phyloP scores from a whole-genome alignment of 768 basidiomycete genomes.

The Boletus speciosus region DNA sequence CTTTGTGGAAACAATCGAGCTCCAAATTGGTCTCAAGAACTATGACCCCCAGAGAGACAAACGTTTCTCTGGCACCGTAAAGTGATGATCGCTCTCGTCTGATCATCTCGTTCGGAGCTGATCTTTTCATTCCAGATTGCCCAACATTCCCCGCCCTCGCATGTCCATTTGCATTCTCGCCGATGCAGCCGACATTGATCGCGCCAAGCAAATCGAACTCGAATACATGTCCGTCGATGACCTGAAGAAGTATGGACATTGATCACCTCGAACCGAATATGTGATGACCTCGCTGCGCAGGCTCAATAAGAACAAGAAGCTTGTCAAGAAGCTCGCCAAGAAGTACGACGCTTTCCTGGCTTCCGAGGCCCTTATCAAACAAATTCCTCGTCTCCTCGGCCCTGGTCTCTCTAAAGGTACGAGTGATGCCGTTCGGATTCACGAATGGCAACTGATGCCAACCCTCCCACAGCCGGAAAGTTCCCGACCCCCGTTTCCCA shows the following conservation, averaged over 20 bases:
- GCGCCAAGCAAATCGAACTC: constrained; percentile 95
- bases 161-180: constrained; percentile 99
- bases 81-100: constrained; percentile 45
- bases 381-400: constrained; percentile 98
- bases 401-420: constrained; percentile 98
- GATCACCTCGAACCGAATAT: neutral
- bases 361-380: constrained; percentile 97
- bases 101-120: neutral
- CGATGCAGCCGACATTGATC: constrained; percentile 97
- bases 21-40: constrained; percentile 97
- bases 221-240: constrained; percentile 99
- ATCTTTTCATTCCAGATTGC: constrained; percentile 55
- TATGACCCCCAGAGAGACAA: constrained; percentile 99
- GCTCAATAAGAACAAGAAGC: constrained; percentile 99
- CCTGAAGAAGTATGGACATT: constrained; percentile 83
- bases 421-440: neutral
- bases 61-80: constrained; percentile 99
- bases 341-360: constrained; percentile 99
- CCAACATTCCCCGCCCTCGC: constrained; percentile 95
- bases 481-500: constrained; percentile 98
- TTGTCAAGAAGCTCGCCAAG: constrained; percentile 99
- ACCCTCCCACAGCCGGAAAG: constrained; percentile 73
- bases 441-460: neutral
- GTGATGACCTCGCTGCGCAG: constrained; percentile 36
- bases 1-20: constrained; percentile 94